phyloP scores from a whole-genome alignment of 1,284 basidiomycete species.

The Blastosporella zonata region DNA sequence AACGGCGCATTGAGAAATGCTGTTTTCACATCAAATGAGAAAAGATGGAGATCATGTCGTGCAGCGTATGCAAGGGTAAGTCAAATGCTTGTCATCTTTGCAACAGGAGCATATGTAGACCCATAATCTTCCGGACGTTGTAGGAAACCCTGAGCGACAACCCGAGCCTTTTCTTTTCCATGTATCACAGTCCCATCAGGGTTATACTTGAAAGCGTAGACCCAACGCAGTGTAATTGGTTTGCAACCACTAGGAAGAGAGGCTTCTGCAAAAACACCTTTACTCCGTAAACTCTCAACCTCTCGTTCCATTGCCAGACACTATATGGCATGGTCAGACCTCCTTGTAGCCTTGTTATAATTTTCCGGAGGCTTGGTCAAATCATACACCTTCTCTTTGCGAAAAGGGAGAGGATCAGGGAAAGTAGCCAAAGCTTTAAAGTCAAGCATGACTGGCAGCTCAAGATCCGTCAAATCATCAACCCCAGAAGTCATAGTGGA shows the following conservation, averaged over 20 bases:
- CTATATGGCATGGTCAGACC: background rate
- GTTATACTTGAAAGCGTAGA: slow-evolving; percentile 3
- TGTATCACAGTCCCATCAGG: slow-evolving; percentile 2
- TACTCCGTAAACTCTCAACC: background rate
- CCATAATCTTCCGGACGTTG: slow-evolving; percentile 24
- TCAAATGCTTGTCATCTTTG: slow-evolving; percentile 13
- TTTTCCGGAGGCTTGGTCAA: background rate
- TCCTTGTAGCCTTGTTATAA: background rate
- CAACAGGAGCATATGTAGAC: slow-evolving; percentile 36
- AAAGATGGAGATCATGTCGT: slow-evolving; percentile 11
- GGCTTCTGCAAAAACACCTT: background rate
- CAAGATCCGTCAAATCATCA: background rate
- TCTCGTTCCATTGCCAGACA: slow-evolving; percentile 6
- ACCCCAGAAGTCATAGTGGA: no score
- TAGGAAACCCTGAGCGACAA: background rate
- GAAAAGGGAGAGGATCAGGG: background rate
- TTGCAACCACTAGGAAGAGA: slow-evolving; percentile 1
- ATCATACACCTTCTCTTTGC: background rate
- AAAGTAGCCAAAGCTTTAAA: background rate
- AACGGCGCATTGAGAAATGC: slow-evolving; percentile 33
- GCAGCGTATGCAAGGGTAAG: slow-evolving; percentile 6
- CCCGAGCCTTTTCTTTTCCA: slow-evolving; percentile 1
- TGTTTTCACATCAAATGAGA: slow-evolving; percentile 26
- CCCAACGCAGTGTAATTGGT: slow-evolving; percentile 3
- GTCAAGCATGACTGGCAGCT: background rate